Percentiles rank a stretch among this genome's conserved stretches.
Evolutionary conservation across 1,284 basidiomycete genomes (phyloP).

Genomic region (Ceratobasidium sp.): DNA sequence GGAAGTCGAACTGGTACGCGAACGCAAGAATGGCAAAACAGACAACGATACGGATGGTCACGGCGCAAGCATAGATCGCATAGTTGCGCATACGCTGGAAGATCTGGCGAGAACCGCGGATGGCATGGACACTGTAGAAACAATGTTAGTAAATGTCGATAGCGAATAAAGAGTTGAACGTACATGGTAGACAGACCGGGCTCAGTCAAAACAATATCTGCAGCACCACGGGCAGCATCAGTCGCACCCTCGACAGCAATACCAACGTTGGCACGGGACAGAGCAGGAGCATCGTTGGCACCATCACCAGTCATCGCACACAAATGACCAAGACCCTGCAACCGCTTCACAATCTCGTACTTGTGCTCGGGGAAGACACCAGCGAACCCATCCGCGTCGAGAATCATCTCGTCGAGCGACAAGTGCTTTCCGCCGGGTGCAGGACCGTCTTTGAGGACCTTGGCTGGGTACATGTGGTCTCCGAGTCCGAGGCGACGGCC

Average conservation of each 20-base stretch:
- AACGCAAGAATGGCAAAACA: constrained; percentile 97
- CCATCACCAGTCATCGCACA: constrained; percentile 97
- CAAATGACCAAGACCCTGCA: constrained; percentile 89
- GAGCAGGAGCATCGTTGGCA: constrained; percentile 94
- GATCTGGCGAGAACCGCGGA: constrained; percentile 93
- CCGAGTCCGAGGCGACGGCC: constrained; percentile 95
- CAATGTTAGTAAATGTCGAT: not conserved
- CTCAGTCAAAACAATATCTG: constrained; percentile 94
- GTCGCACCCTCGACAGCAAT: constrained; percentile 97
- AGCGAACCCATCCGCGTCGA: constrained; percentile 91
- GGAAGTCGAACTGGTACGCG: constrained; percentile 97
- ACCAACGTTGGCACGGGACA: constrained; percentile 95
- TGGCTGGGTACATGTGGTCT: constrained; percentile 97
- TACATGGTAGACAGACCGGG: constrained; percentile 92
- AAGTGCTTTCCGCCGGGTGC: constrained; percentile 78
- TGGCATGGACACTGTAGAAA: constrained; percentile 76
- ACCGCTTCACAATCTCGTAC: constrained; percentile 91
- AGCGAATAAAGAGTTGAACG: not conserved
- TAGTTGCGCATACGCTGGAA: constrained; percentile 99
- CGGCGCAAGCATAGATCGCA: constrained; percentile 90
- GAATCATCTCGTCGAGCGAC: constrained; percentile 91
- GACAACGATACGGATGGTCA: constrained; percentile 98
- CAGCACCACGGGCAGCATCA: constrained; percentile 93
- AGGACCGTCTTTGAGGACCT: constrained; percentile 93
- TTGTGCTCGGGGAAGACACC: constrained; percentile 98